These are phyloP conservation scores for Fusarium irregulare DNA, from an alignment of 2,329 filamentous ascomycete genomes.

Conservation along the genomic window DNA sequence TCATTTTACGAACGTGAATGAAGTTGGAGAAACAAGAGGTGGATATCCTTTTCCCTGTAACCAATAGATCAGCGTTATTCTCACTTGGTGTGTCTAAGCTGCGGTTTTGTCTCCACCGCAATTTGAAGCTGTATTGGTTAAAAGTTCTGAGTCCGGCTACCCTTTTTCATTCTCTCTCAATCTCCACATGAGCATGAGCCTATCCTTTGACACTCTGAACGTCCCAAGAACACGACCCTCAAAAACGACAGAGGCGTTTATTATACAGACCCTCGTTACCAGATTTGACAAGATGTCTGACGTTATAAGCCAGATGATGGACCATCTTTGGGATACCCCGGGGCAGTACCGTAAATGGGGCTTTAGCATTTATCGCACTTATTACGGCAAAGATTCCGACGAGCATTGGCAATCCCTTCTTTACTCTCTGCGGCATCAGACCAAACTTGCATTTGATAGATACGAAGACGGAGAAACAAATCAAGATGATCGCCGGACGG, in stretches of 20 bases:
- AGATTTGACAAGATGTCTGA: background rate
- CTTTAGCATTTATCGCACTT: background rate
- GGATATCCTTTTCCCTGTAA: rapidly evolving
- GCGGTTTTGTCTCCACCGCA: rapidly evolving
- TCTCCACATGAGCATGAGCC: no score
- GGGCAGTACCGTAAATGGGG: constrained; percentile 2
- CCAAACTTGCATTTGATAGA: background rate
- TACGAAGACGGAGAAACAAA: background rate
- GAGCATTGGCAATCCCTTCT: background rate
- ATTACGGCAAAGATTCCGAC: background rate
- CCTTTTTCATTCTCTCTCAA: no score
- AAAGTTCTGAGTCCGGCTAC: background rate
- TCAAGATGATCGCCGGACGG: background rate
- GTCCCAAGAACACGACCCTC: no score
- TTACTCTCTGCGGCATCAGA: background rate
- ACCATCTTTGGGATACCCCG: background rate
- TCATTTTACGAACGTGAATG: background rate
- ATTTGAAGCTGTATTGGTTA: background rate
- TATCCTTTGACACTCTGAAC: no score
- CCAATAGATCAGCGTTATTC: no score
- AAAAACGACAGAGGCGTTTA: no score
- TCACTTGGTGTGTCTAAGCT: no score
- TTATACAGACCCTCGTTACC: no score
- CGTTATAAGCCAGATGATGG: background rate
- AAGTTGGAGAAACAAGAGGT: rapidly evolving